Base-by-base conservation (phyloP, 805 yeast species). In the Isabelozyma rhagii region DNA sequence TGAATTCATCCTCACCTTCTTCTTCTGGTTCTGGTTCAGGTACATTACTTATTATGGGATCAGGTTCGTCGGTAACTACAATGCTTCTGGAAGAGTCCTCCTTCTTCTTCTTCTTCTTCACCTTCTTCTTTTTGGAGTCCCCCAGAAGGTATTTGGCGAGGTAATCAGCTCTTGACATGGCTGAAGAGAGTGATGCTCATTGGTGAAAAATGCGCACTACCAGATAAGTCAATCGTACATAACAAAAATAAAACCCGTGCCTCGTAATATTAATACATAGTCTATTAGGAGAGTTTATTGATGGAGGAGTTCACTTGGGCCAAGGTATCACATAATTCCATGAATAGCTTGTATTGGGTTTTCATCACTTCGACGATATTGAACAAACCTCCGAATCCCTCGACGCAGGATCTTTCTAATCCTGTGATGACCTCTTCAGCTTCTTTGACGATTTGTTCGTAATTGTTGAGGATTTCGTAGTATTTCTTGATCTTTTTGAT, bases 271-370 rank as follows among this genome's bases (percentile, higher is more conserved):
- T 31, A 31, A 31, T 31, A 31, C 36, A 31, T 31, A 31, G 36
- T 31, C 36, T 31, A 31, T 31, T 13, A 31, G 36, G 36, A 31
- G n/a, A 31, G 36, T 31, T 31, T 31, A 13, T 31, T 31, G 36
- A 31, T 31, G 36, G 36, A 31, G 36, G 36, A 31, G 36, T 87
- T 93, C 40, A 85, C 64, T 55, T 83, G 88, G 2, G 93, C 92
- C 61, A 85, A 77, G 40, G 81, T 78, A 62, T 86, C 88, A 45
- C 92, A 85, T 42, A 85, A 73, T 63, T 86, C 92, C 83, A 86
- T 84, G 65, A 85, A 87, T 47, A 87, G 68, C 42, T 74, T 73
- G 61, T 84, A 87, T 64, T 87, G 93, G 56, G 82, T 84, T 49
- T 81, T 80, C 25, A 87, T 76, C 0, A 89, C 83, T 45, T 78